Base-by-base conservation (phyloP, 1,284 basidiomycete species). In the Athelia sp. region DNA sequence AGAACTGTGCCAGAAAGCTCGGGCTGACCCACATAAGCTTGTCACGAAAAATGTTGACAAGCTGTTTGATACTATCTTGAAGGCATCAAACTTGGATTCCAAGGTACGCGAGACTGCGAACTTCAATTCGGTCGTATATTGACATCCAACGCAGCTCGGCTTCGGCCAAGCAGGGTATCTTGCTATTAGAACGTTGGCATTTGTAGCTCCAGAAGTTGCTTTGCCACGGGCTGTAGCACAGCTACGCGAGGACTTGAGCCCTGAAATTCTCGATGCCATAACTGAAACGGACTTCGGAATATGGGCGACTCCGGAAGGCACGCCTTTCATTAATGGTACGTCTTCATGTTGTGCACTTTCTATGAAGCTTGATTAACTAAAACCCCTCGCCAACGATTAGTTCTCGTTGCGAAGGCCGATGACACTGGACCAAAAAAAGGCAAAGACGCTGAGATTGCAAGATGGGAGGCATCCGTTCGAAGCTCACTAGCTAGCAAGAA, bases 391-490 rank as follows among this genome's bases (percentile, higher is more conserved):
- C 22, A 31, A 43, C 22, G n/a, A 43, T 3, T 55, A 90, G 89
- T 92, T 3, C 69, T 93, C 10, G 69, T 82, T 1, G 67, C 73
- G 2, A 83, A 79, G 54, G 84, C 85, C 58, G 73, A 72, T 4
- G 74, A 76, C 8, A 62, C 67, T 0, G 69, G 68, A 22, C 70
- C 77, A 32, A 82, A 76, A 57, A 95, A 94, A 64, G 87, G 91
- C 31, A 96, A 95, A 58, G 87, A 84, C 53, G 82, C 88, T 13
- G 91, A 90, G 42, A 86, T 94, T 22, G 85, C 90, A 13, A 87
- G 90, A 59, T 98, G 94, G 94, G 95, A 98, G 56, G 87, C 85
- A 24, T 93, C 98, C 55, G 73, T 96, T n/a, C 81, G 93, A 10
- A 87, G 88, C 58, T 83, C 87, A 0, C 73, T 97, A 0, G 87